A percentile compares a stretch with the other conserved stretches of the same genome.
Conservation (phyloP, 1,139 yeast genomes). For the Zygosaccharomyces sapae region DNA sequence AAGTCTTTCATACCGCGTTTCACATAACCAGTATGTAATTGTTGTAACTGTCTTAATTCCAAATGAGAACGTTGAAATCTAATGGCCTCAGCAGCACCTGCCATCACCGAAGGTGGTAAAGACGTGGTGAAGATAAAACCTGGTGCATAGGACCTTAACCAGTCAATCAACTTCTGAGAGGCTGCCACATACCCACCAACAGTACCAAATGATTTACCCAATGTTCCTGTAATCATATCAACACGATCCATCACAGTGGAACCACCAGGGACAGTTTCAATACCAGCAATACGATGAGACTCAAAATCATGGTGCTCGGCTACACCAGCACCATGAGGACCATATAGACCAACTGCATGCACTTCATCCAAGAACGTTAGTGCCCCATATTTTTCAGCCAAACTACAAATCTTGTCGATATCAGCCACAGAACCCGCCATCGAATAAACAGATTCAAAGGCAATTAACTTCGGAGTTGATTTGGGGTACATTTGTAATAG, state of each 20-base stretch:
- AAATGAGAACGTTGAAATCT: conserved; percentile 77
- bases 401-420: conserved; percentile 84
- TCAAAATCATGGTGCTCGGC: conserved; percentile 93
- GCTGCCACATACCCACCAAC: conserved; percentile 99
- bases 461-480: conserved; percentile 86
- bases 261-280: conserved; percentile 45
- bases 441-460: conserved; percentile 94
- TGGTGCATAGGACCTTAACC: conserved; percentile 95
- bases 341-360: conserved; percentile 98
- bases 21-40: conserved; percentile 78
- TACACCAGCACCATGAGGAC: conserved; percentile 99
- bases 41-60: conserved; percentile 78
- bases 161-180: conserved; percentile 75
- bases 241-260: conserved; percentile 79
- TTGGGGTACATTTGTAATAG: conserved; percentile 76
- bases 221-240: conserved; percentile 94
- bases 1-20: conserved; percentile 62
- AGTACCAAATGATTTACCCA: conserved; percentile 94
- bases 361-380: conserved; percentile 96
- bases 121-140: conserved; percentile 96
- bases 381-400: conserved; percentile 97
- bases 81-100: conserved; percentile 86
- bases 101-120: conserved; percentile 94
- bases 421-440: conserved; percentile 99
- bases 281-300: conserved; percentile 66